Conservation (phyloP, 2,329 filamentous ascomycete genomes). For the Talaromyces pinophilus region DNA sequence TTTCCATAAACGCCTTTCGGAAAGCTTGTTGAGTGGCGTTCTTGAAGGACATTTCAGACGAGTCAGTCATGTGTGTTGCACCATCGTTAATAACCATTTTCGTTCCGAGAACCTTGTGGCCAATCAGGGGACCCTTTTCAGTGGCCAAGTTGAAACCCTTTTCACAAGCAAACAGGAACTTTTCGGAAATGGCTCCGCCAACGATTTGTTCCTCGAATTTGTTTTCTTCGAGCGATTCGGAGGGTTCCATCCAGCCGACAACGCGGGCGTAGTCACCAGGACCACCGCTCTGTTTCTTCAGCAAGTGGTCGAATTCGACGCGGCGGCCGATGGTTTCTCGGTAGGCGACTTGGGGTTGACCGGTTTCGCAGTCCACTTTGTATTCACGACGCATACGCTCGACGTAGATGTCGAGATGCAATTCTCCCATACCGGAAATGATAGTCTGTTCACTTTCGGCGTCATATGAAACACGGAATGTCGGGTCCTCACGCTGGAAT, state of each 20-base stretch:
- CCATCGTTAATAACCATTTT: slow-evolving; percentile 94
- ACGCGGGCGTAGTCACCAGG: slow-evolving; percentile 95
- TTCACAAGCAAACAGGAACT: slow-evolving; percentile 89
- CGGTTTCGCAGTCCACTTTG: slow-evolving; percentile 92
- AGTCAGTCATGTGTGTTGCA: slow-evolving; percentile 96
- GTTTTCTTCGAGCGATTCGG: slow-evolving; percentile 70
- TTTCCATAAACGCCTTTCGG: slow-evolving; percentile 84
- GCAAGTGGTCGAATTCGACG: slow-evolving; percentile 85
- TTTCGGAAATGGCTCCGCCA: slow-evolving; percentile 90
- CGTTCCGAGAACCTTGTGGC: slow-evolving; percentile 87
- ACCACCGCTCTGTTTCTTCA: slow-evolving; percentile 94
- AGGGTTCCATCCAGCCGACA: slow-evolving; percentile 87
- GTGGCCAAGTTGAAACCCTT: slow-evolving; percentile 89
- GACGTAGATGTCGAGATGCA: slow-evolving; percentile 96
- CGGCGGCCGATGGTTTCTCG: slow-evolving; percentile 83
- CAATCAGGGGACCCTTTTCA: slow-evolving; percentile 84
- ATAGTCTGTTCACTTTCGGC: slow-evolving; percentile 93
- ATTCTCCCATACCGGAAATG: slow-evolving; percentile 96
- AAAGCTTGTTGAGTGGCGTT: slow-evolving; percentile 94
- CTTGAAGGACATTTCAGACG: slow-evolving; percentile 94
- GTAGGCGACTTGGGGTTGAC: slow-evolving; percentile 94
- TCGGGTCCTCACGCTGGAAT: slow-evolving; percentile 97
- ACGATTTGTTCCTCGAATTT: slow-evolving; percentile 83
- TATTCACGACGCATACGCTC: slow-evolving; percentile 97
- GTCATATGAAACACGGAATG: slow-evolving; percentile 93